Conservation (phyloP, 1,284 basidiomycete species). For the Rhizoctonia solani region DNA sequence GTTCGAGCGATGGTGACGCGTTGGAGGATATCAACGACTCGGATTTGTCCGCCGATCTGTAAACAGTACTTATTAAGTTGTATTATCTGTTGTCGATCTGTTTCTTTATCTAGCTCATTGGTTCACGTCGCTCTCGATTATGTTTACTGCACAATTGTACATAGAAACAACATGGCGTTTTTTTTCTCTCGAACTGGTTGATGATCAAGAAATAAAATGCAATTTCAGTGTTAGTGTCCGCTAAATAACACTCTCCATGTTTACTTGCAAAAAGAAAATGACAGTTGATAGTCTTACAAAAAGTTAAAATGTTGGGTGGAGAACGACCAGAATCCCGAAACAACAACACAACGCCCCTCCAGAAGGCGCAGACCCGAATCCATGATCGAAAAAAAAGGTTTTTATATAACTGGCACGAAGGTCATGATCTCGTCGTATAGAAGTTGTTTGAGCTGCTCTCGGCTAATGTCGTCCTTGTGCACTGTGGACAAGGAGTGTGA, state of each 20-base stretch:
- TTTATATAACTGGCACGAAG: constrained; percentile 53
- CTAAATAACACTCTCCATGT: too few relatives aligned
- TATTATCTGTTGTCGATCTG: too few relatives aligned
- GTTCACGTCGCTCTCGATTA: neutral
- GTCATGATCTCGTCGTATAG: constrained; percentile 77
- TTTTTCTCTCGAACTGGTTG: too few relatives aligned
- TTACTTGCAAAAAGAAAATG: too few relatives aligned
- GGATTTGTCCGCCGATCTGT: neutral
- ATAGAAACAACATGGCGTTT: too few relatives aligned
- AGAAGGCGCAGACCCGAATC: neutral
- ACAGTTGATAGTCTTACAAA: constrained; percentile 1
- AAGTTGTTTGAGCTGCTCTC: constrained; percentile 75
- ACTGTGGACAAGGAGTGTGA: constrained; percentile 53
- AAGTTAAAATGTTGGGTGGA: neutral
- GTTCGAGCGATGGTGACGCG: neutral
- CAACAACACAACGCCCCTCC: neutral
- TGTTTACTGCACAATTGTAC: too few relatives aligned
- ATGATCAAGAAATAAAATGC: neutral
- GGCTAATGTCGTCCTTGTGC: constrained; percentile 90
- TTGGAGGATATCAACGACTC: constrained; percentile 6
- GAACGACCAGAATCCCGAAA: neutral
- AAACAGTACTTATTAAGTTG: neutral
- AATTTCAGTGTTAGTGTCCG: constrained; percentile 3
- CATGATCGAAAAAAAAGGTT: neutral
- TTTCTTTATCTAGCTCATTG: too few relatives aligned